Base-by-base conservation (phyloP, 2,329 filamentous ascomycete genomes). In the Epichloe gansuensis region DNA sequence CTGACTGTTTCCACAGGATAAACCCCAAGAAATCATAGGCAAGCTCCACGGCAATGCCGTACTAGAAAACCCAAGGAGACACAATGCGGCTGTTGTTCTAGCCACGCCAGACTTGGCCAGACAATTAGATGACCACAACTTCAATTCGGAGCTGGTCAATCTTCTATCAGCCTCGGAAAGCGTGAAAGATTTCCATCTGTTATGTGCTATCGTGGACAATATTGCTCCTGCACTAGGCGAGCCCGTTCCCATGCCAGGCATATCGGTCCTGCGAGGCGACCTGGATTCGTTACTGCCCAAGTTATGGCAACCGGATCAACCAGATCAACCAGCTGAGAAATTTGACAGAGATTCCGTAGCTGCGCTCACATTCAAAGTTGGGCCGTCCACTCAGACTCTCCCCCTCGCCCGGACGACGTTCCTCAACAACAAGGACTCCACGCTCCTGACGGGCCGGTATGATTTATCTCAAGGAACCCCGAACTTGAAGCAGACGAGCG, bases 401-500 rank as follows among this genome's bases (percentile, higher is more conserved):
- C 87, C 2, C 2, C 69, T 93, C 27, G 83, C 87, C 41, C 87
- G 89, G 60, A 94, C 88, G 0, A 70, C 89, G 6, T 93, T 93
- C 61, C 78, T 82, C 40, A 91, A 83, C 54, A 84, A 81, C 45
- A 73, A 71, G 27, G 70, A 71, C 1, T 82, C 82, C 2, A 85
- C 81, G 1, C 66, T 87, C 7, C 61, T 76, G 31, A 68, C 70
- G 2, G 61, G 62, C 11, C 59, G 62, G 9, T 65, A 65, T 49
- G 58, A 65, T 38, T 49, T 68, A 34, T 57, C 54, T 2, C 34
- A 54, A 8, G 56, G 44, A 21, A 48, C 46, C 1, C 52, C 61
- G 4, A 58, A 48, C 5, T 59, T 69, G 9, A 39, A 57, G 2
- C 57, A 62, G n/a, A 59, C 58, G 5, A 54, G 56, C 1, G 65